Base-by-base conservation (phyloP, 2,329 filamentous ascomycete species). In the Stylonectria norvegica region DNA sequence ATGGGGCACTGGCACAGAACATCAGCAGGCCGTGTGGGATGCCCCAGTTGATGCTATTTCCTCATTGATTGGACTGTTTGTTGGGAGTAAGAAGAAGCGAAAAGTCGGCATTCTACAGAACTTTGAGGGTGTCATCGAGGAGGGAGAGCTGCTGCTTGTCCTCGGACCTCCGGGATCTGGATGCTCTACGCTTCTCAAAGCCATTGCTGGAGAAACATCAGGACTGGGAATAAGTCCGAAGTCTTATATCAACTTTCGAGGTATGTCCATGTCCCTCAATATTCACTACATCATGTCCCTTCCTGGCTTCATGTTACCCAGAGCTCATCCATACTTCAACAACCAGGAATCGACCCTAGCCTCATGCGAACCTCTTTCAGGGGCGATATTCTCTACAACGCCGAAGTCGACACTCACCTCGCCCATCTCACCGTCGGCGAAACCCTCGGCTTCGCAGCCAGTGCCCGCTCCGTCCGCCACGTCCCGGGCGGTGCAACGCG, bases 341-440 rank as follows among this genome's bases (percentile, higher is more conserved):
- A 12, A 2, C 1, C 10, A 58, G 59, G 58, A 1, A 60, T 61
- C 15, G 54, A 57, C 5, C 39, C 46, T 3, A 57, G 62, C 16
- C 57, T 57, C 4, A 71, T 73, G 49, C 59, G 64, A 15, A 60
- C 63, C 3, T 55, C 69, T 9, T 79, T 74, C 43, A 64, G 75
- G 3, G 73, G 73, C 38, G 75, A 75, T 55, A 69, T 81, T 3
- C 66, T 84, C 9, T 85, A 85, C 57, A 83, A 83, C 42, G 77
- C 81, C 1, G 83, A 86, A 57, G 58, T 60, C 33, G 81, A 85
- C 53, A 64, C 80, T 0, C 81, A 85, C 56, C 84, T 84, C 42
- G 75, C 83, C 1, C 78, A 79, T 2, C 63, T 86, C n/a, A 83
- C 78, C 2, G 83, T 86, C 9, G 75, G 77, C 15, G 71, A 83